phyloP scores from a whole-genome alignment of 306 rosid species.

The Citrullus colocynthis region DNA sequence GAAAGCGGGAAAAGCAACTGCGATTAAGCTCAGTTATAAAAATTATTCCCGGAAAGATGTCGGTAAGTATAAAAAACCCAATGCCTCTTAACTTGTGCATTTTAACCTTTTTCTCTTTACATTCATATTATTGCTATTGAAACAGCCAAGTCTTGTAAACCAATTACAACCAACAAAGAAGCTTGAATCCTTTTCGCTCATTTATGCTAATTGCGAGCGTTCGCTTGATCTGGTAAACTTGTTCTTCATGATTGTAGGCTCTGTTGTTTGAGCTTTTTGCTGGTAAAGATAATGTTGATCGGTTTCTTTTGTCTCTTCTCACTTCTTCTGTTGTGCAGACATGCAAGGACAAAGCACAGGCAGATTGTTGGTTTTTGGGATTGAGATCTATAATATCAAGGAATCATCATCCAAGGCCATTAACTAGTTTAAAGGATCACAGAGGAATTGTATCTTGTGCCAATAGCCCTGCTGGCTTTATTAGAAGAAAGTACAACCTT shows the following conservation, averaged over 20 bases:
- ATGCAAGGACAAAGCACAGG: slow-evolving; percentile 75
- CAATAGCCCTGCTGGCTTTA: slow-evolving; percentile 71
- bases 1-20: slow-evolving; percentile 63
- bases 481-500: slow-evolving; percentile 63
- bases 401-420: slow-evolving; percentile 33
- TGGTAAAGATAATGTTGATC: slow-evolving; percentile 1
- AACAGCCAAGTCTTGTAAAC: slow-evolving; percentile 44
- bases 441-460: slow-evolving; percentile 67
- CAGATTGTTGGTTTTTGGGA: slow-evolving; percentile 70
- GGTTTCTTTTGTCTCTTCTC: not conserved
- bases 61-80: slow-evolving; percentile 29
- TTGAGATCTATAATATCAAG: slow-evolving; percentile 51
- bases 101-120: slow-evolving; percentile 7
- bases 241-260: not conserved
- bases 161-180: slow-evolving; percentile 49
- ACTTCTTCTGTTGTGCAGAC: slow-evolving; percentile 27
- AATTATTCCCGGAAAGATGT: slow-evolving; percentile 55
- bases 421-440: slow-evolving; percentile 41
- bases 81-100: not conserved
- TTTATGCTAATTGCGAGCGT: slow-evolving; percentile 57
- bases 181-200: slow-evolving; percentile 57
- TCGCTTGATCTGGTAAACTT: slow-evolving; percentile 64
- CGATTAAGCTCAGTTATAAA: slow-evolving; percentile 43
- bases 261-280: not conserved
- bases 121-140: slow-evolving; percentile 19